Percentiles rank a stretch among this genome's conserved stretches.
These are phyloP conservation scores for Meripilus lineatus DNA, from an alignment of 1,284 basidiomycete species.

Conservation along the genomic window DNA sequence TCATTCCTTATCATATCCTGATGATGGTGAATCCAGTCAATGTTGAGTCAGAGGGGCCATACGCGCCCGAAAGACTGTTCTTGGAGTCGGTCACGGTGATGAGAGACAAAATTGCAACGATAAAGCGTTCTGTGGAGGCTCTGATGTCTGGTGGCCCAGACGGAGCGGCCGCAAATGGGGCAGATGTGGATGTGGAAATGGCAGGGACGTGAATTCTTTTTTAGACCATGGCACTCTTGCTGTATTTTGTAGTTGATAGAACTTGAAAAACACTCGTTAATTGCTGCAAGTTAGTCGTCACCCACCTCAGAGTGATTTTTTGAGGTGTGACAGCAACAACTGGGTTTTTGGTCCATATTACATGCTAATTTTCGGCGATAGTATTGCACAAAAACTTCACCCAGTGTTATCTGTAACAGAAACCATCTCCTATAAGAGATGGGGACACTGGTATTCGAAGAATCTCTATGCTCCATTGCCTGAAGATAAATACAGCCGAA, in stretches of 20 bases:
- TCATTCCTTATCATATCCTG: background rate
- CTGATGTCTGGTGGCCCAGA: slow-evolving; percentile 35
- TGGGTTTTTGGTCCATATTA: too few species aligned
- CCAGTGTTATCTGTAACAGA: too few species aligned
- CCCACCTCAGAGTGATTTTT: too few species aligned
- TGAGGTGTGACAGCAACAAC: background rate
- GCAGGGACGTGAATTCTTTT: slow-evolving; percentile 10
- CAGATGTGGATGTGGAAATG: slow-evolving; percentile 38
- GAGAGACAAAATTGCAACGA: slow-evolving; percentile 69
- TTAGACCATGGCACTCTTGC: background rate
- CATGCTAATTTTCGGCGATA: too few species aligned
- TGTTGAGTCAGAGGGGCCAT: slow-evolving; percentile 88
- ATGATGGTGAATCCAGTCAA: slow-evolving; percentile 51
- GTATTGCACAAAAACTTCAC: too few species aligned
- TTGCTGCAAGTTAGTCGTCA: too few species aligned
- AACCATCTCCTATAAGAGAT: background rate
- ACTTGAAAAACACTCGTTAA: too few species aligned
- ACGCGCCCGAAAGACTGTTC: slow-evolving; percentile 81
- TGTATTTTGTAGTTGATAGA: background rate
- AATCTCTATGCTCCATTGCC: background rate
- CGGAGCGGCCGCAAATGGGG: slow-evolving; percentile 12
- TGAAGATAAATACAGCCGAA: too few species aligned
- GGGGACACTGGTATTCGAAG: background rate
- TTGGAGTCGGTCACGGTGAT: slow-evolving; percentile 83
- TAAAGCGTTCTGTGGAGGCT: slow-evolving; percentile 55